phyloP scores from a whole-genome alignment of 176 grass and related monocot genomes.

The Hordeum marinum region DNA sequence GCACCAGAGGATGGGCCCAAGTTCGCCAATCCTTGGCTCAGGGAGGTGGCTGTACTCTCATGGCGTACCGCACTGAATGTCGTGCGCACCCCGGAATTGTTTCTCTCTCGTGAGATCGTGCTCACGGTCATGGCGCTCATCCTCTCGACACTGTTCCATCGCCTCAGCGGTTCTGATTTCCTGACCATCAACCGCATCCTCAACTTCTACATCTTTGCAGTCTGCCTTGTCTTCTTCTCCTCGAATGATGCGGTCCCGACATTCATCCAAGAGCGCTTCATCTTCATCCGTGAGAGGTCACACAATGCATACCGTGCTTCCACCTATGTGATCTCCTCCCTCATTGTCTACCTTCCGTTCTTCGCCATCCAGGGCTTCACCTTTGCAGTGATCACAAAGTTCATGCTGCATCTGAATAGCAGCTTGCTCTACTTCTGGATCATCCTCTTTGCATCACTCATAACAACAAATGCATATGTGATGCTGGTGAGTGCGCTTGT shows the following conservation, averaged over 20 bases:
- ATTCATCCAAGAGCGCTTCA: constrained; percentile 88
- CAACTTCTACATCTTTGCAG: constrained; percentile 72
- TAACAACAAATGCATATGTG: constrained; percentile 77
- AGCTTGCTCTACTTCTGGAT: constrained; percentile 61
- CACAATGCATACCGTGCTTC: constrained; percentile 86
- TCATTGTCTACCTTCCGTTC: constrained; percentile 62
- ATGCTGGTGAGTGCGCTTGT: constrained; percentile 77
- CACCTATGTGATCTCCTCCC: constrained; percentile 71
- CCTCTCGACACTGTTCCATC: constrained; percentile 59
- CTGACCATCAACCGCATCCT: constrained; percentile 57
- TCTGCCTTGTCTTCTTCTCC: constrained; percentile 83
- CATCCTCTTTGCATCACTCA: constrained; percentile 61
- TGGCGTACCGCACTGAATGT: constrained; percentile 62
- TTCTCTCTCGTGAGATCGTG: constrained; percentile 55
- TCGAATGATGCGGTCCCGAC: constrained; percentile 72
- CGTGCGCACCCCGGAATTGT: constrained; percentile 58
- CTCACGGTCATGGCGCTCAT: constrained; percentile 68
- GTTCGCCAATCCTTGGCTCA: constrained; percentile 63
- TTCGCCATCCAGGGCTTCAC: constrained; percentile 66
- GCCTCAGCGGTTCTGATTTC: constrained; percentile 25
- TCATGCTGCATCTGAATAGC: constrained; percentile 51
- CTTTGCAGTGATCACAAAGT: constrained; percentile 68
- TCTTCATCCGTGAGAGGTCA: constrained; percentile 77
- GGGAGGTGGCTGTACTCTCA: constrained; percentile 58
- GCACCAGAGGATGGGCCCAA: constrained; percentile 38